phyloP scores from a whole-genome alignment of 306 rosid genomes.

The Gillenia trifoliata region DNA sequence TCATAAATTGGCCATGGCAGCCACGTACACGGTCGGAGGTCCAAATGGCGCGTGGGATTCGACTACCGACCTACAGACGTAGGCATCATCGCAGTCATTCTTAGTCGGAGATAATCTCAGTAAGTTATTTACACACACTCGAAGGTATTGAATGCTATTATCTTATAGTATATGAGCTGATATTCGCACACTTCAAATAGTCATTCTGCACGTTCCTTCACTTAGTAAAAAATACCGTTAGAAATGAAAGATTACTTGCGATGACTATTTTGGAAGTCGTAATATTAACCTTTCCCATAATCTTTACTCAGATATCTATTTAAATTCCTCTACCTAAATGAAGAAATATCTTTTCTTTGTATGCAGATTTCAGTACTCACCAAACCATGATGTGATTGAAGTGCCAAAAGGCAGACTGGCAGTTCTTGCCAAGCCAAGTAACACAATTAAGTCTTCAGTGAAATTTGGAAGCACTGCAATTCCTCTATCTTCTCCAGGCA shows the following conservation, averaged over 20 bases:
- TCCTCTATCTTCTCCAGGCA: constrained; percentile 61
- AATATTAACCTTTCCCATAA: no score
- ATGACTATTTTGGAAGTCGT: neutral
- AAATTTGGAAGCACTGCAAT: constrained; percentile 57
- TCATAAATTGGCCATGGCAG: constrained; percentile 48
- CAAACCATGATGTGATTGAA: constrained; percentile 70
- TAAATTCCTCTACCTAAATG: neutral
- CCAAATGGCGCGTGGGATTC: constrained; percentile 67
- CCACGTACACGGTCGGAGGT: constrained; percentile 59
- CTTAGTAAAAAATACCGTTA: no score
- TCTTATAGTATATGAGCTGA: neutral
- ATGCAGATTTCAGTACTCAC: constrained; percentile 58
- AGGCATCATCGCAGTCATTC: constrained; percentile 53
- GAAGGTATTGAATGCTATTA: neutral
- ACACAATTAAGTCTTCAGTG: constrained; percentile 47
- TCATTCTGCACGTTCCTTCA: neutral
- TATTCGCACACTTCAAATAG: neutral
- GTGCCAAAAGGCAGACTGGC: constrained; percentile 68
- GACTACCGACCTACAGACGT: constrained; percentile 42
- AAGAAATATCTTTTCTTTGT: neutral
- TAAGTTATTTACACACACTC: constrained; percentile 29
- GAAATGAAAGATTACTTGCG: neutral
- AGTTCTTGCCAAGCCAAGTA: constrained; percentile 53
- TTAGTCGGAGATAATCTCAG: constrained; percentile 68
- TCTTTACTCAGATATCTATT: neutral